These are phyloP conservation scores for Trypanosoma brucei DNA, from an alignment of 208 protist genomes.

Conservation along the genomic window DNA sequence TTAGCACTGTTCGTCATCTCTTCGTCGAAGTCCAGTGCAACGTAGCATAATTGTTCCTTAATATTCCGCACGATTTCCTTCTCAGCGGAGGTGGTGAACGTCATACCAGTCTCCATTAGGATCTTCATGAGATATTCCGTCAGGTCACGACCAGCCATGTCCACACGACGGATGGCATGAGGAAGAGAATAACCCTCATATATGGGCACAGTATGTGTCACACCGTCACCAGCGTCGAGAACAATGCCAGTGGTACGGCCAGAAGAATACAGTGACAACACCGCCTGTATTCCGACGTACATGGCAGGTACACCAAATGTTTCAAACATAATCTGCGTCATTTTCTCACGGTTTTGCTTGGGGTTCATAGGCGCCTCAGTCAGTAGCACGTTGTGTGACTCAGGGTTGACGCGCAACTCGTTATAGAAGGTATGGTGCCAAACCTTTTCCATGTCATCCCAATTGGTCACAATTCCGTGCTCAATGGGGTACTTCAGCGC, in stretches of 20 bases:
- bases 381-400: constrained; percentile 95
- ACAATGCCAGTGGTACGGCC: constrained; percentile 91
- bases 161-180: constrained; percentile 76
- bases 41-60: constrained; percentile 92
- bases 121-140: constrained; percentile 95
- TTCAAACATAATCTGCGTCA: constrained; percentile 94
- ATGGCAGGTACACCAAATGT: constrained; percentile 84
- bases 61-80: constrained; percentile 94
- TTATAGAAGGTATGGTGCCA: constrained; percentile 99
- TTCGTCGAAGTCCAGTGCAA: constrained; percentile 92
- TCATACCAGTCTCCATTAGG: constrained; percentile 86
- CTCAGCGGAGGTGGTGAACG: constrained; percentile 95
- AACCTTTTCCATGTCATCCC: constrained; percentile 97
- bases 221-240: constrained; percentile 91
- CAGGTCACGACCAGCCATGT: constrained; percentile 92
- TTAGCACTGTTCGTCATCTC: constrained; percentile 89
- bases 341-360: constrained; percentile 91
- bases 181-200: constrained; percentile 91
- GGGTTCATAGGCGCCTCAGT: constrained; percentile 92
- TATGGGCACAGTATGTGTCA: constrained; percentile 91
- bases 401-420: constrained; percentile 93
- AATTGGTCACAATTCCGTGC: constrained; percentile 96
- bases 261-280: constrained; percentile 93
- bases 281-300: constrained; percentile 94
- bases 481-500: constrained; percentile 92